Evolutionary conservation across 768 basidiomycete genomes (phyloP).

Genomic region (Pisolithus orientalis): DNA sequence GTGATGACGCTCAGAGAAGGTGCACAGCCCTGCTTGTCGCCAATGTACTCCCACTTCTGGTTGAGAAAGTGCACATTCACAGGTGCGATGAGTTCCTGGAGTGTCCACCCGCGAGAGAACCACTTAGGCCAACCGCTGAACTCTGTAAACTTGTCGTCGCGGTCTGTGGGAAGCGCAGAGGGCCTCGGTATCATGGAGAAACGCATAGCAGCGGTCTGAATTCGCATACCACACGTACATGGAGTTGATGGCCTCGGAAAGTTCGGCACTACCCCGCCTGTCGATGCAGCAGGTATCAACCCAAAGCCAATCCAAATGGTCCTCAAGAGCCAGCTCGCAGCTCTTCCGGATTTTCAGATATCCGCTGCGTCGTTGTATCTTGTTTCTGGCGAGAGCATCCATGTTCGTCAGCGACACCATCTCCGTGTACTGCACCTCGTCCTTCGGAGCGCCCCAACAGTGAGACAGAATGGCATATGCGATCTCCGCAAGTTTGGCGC

Average conservation of each 20-base stretch:
- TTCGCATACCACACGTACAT: slow-evolving; percentile 14
- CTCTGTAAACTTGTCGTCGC: neutral
- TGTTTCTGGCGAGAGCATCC: neutral
- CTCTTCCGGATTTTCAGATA: neutral
- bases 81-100: slow-evolving; percentile 12
- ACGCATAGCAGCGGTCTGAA: slow-evolving; percentile 11
- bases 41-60: slow-evolving; percentile 6
- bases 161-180: neutral
- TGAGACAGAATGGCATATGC: slow-evolving; percentile 3
- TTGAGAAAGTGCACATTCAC: slow-evolving; percentile 9
- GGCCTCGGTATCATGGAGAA: slow-evolving; percentile 6
- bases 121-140: slow-evolving; percentile 2
- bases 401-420: neutral
- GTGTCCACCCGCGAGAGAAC: slow-evolving; percentile 14
- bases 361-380: neutral
- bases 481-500: neutral
- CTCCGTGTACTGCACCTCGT: neutral
- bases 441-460: neutral
- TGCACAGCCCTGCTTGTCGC: neutral
- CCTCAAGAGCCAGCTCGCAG: neutral
- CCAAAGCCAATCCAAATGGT: slow-evolving; percentile 8
- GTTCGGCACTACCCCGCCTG: slow-evolving; percentile 13
- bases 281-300: slow-evolving; percentile 16
- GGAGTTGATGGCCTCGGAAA: slow-evolving; percentile 12
- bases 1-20: neutral